These are phyloP conservation scores for Russula earlei DNA, from an alignment of 768 basidiomycete species.

Conservation along the genomic window DNA sequence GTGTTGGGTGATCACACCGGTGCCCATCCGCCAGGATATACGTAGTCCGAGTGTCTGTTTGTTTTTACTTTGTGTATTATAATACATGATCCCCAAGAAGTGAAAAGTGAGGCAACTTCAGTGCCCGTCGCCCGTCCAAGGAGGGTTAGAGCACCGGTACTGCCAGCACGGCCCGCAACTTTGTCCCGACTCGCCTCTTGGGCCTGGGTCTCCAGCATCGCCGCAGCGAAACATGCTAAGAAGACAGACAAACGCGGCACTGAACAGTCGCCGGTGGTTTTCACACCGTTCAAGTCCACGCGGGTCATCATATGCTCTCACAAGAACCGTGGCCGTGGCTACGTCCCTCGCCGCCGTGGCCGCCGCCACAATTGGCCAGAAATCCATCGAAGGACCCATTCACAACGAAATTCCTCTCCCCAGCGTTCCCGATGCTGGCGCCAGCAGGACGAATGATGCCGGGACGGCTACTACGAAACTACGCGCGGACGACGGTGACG, in stretches of 20 bases:
- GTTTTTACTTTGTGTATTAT: too few relatives aligned
- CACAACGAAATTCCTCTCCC: constrained; percentile 29
- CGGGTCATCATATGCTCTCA: not conserved
- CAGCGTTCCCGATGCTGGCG: not conserved
- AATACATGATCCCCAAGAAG: too few relatives aligned
- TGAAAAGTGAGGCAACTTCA: too few relatives aligned
- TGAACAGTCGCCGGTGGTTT: constrained; percentile 2
- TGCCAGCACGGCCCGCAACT: too few relatives aligned
- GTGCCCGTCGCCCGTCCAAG: too few relatives aligned
- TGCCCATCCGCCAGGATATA: not conserved
- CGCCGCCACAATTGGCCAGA: constrained; percentile 1
- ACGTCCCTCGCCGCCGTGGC: constrained; percentile 3
- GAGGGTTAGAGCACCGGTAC: too few relatives aligned
- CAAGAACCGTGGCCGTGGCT: constrained; percentile 1
- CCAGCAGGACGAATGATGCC: not conserved
- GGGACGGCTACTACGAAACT: not conserved
- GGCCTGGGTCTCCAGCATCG: too few relatives aligned
- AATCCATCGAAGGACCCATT: constrained; percentile 16
- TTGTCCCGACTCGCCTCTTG: too few relatives aligned
- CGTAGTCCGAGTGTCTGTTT: not conserved
- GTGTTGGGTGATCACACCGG: not conserved
- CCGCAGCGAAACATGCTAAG: constrained; percentile 6
- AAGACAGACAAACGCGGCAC: not conserved
- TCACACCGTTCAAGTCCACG: not conserved
- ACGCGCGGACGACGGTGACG: constrained; percentile 32